A percentile compares a stretch with the other conserved stretches of the same genome.
Evolutionary conservation across 768 basidiomycete species (phyloP).

Genomic region (Boletellus sp.): DNA sequence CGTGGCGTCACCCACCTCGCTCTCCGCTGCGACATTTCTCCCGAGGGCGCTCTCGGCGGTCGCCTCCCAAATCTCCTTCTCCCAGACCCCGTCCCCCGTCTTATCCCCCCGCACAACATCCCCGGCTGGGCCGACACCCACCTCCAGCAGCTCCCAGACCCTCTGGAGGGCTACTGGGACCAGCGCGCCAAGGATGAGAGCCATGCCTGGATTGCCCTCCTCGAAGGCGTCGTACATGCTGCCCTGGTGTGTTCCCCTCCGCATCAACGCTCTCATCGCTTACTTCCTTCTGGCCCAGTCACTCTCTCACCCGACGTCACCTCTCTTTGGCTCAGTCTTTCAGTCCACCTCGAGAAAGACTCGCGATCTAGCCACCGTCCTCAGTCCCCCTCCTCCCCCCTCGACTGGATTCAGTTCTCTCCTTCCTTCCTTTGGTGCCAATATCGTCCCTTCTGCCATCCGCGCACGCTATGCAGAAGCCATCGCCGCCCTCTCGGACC

Average conservation of each 20-base stretch:
- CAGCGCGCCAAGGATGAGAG: constrained; percentile 64
- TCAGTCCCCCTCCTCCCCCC: constrained; percentile 67
- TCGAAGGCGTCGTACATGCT: constrained; percentile 75
- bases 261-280: constrained; percentile 2
- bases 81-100: constrained; percentile 41
- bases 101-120: constrained; percentile 65
- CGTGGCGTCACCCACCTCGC: constrained; percentile 49
- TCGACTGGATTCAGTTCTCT: constrained; percentile 64
- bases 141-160: constrained; percentile 38
- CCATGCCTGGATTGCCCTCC: constrained; percentile 75
- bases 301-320: constrained; percentile 44
- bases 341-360: constrained; percentile 31
- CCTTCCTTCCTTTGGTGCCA: constrained; percentile 57
- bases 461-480: constrained; percentile 66
- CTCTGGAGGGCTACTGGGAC: constrained; percentile 67
- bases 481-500: constrained; percentile 66
- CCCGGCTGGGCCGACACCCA: constrained; percentile 69
- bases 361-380: constrained; percentile 43
- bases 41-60: constrained; percentile 65
- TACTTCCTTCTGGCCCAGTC: constrained; percentile 36
- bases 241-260: constrained; percentile 51
- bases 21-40: constrained; percentile 64
- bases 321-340: constrained; percentile 42
- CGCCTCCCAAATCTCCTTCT: constrained; percentile 70
- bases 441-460: constrained; percentile 48